Base-by-base conservation (phyloP, 2,329 filamentous ascomycete genomes). In the Byssoonygena ceratinophila region DNA sequence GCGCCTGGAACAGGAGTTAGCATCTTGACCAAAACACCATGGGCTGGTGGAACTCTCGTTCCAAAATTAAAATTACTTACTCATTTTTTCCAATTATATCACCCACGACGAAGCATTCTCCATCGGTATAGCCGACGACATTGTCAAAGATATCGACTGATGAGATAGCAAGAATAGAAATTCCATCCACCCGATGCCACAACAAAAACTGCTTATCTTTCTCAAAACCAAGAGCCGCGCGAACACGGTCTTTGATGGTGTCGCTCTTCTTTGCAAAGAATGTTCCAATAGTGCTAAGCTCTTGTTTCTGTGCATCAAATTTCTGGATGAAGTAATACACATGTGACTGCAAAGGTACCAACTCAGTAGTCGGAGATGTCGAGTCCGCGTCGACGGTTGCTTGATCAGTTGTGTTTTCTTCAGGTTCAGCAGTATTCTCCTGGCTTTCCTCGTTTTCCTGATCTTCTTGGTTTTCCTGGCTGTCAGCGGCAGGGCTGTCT, bases 311-410 rank as follows among this genome's bases (percentile, higher is more conserved):
- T 12, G 73, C 68, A 53, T 80, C 75, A 57, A 76, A 78, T 4
- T 75, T 58, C 54, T 80, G 75, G 41, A 80, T 63, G 56, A 75
- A 74, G 55, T 72, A 74, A 52, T 74, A 74, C 12, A 69, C 61
- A 51, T 72, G 69, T 4, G 32, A 44, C 43, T 16, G 27, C 20
- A 37, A 39, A 27, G 41, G 54, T 37, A 49, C 2, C 29, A 22
- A 43, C 45, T 36, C 29, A 6, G 40, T 8, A 16, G 12, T 18
- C 2, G 48, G 29, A n/a, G 39, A 7, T 4, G 46, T 14, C 8
- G 43, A 5, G n/a, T 31, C 14, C 14, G 34, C 14, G 7, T 49
- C 46, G 5, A 8, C 37, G 37, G n/a, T 5, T 23, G 36, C 4
- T 23, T 49, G 2, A 4, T 49, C 46, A 31, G 36, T 31, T 11